Evolutionary conservation across 1,284 basidiomycete species (phyloP).

Genomic region (Puccinia polysora): DNA sequence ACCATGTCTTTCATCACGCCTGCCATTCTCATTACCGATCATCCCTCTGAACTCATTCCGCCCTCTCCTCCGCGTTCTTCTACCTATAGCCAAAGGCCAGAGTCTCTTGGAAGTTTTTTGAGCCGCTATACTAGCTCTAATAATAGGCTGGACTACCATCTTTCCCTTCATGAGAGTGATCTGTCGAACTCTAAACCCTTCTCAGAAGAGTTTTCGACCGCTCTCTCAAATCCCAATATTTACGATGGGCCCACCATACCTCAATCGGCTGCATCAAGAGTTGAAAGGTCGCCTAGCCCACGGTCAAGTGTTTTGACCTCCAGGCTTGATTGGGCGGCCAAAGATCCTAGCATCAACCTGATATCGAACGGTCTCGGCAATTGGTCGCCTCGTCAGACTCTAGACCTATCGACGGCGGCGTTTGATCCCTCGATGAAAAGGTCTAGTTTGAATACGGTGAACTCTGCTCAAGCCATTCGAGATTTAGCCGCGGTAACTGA

Average conservation of each 20-base stretch:
- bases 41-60: slow-evolving; percentile 42
- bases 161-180: not conserved
- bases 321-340: slow-evolving; percentile 5
- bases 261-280: not conserved
- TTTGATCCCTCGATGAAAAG: slow-evolving; percentile 17
- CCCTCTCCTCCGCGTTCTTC: slow-evolving; percentile 33
- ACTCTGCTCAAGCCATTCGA: slow-evolving; percentile 35
- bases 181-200: not conserved
- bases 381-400: slow-evolving; percentile 9
- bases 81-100: slow-evolving; percentile 4
- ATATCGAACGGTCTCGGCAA: slow-evolving; percentile 22
- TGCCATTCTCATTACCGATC: slow-evolving; percentile 40
- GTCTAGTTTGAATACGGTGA: slow-evolving; percentile 23
- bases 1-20: slow-evolving; percentile 33
- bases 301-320: not conserved
- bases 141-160: not conserved
- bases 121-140: slow-evolving; percentile 24
- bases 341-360: slow-evolving; percentile 28
- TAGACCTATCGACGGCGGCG: not conserved
- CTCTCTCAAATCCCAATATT: not conserved
- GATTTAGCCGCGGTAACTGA: slow-evolving; percentile 42
- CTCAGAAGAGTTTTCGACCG: not conserved
- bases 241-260: not conserved
- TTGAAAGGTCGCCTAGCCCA: not conserved
- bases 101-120: slow-evolving; percentile 27